Conservation (phyloP, 352 stramenopile genomes). For the Phytophthora melonis region DNA sequence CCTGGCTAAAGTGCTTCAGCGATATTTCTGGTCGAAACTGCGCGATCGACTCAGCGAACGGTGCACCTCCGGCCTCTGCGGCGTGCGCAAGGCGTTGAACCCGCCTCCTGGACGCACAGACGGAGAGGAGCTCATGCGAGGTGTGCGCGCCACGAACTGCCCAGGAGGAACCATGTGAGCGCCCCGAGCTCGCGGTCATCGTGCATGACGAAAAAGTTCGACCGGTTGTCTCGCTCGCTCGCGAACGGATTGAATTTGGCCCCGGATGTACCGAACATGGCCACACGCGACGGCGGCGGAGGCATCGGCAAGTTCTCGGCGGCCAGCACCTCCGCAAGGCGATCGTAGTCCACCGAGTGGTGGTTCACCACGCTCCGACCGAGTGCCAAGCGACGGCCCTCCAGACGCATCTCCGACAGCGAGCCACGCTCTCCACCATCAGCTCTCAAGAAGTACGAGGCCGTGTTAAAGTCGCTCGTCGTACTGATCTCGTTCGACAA, state of each 20-base stretch:
- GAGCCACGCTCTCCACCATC: constrained; percentile 42
- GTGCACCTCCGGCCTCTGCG: constrained; percentile 5
- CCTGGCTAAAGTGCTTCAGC: background rate
- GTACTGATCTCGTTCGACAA: constrained; percentile 60
- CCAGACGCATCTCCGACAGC: constrained; percentile 56
- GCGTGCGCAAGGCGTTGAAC: constrained; percentile 25
- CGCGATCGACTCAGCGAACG: background rate
- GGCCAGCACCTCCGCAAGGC: constrained; percentile 42
- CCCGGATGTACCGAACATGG: constrained; percentile 66
- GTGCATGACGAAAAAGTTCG: constrained; percentile 62
- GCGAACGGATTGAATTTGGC: constrained; percentile 62
- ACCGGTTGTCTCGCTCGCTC: constrained; percentile 38
- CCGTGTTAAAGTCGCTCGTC: constrained; percentile 54
- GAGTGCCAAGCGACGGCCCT: constrained; percentile 45
- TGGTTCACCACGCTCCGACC: constrained; percentile 72
- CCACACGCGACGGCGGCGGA: constrained; percentile 62
- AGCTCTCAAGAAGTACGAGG: constrained; percentile 63
- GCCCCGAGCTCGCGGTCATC: constrained; percentile 44
- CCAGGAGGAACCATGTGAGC: constrained; percentile 41
- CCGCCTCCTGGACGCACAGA: constrained; percentile 7
- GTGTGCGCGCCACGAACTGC: constrained; percentile 35
- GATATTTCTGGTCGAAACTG: background rate
- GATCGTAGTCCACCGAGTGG: constrained; percentile 71
- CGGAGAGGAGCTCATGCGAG: constrained; percentile 24
- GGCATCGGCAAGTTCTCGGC: constrained; percentile 54